Conservation (phyloP, 805 yeast genomes). For the Wickerhamomyces canadensis region DNA sequence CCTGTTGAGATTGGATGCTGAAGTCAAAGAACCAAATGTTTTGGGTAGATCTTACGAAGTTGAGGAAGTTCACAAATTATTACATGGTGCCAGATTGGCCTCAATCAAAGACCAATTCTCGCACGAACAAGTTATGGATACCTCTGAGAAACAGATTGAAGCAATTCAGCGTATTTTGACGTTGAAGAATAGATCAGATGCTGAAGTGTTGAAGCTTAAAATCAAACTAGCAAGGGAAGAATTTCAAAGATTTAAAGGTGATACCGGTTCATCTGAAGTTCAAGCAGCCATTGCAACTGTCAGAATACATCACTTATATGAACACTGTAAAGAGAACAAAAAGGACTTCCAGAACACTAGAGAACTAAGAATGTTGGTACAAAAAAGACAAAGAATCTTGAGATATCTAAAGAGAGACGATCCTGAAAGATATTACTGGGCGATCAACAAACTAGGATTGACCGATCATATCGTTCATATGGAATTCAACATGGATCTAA, state of each 20-base stretch:
- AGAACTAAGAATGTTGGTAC: constrained; percentile 74
- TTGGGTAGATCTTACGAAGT: constrained; percentile 54
- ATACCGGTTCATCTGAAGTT: constrained; percentile 92
- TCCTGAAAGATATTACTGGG: constrained; percentile 79
- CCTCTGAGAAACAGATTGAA: constrained; percentile 56
- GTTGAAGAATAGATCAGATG: constrained; percentile 61
- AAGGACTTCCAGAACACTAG: constrained; percentile 73
- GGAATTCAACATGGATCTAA: constrained; percentile 78
- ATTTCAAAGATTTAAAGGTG: constrained; percentile 80
- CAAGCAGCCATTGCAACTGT: constrained; percentile 91
- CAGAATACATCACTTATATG: constrained; percentile 69
- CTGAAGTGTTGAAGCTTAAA: constrained; percentile 54
- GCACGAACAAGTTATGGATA: constrained; percentile 25
- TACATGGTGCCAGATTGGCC: constrained; percentile 73
- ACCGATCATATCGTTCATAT: constrained; percentile 70
- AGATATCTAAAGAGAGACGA: constrained; percentile 76
- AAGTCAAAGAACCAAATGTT: constrained; percentile 58
- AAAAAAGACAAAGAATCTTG: constrained; percentile 78
- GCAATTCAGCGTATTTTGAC: constrained; percentile 67
- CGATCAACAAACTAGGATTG: constrained; percentile 82
- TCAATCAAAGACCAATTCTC: constrained; percentile 29
- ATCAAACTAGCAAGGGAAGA: constrained; percentile 65
- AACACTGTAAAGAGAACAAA: constrained; percentile 61
- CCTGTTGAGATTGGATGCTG: constrained; percentile 58
- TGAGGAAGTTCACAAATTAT: constrained; percentile 65